Conservation (phyloP, 306 rosid genomes). For the Inga oerstediana region DNA sequence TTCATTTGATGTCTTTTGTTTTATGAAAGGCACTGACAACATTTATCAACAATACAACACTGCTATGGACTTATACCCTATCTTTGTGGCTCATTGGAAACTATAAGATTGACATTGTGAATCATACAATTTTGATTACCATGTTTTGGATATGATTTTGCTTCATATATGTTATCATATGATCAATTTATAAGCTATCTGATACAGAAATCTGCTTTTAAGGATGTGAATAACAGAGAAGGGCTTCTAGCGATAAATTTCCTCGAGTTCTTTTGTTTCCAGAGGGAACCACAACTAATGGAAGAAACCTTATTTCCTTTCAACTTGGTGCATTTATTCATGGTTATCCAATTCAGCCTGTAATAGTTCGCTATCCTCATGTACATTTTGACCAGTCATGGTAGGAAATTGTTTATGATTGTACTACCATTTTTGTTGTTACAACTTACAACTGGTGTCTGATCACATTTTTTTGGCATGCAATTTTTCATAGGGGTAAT, state of each 20-base stretch:
- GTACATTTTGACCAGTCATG: conserved; percentile 98
- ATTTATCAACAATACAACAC: neutral
- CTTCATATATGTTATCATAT: conserved; percentile 32
- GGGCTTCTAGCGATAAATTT: conserved; percentile 83
- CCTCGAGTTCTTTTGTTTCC: conserved; percentile 95
- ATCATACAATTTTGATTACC: neutral
- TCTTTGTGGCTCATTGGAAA: neutral
- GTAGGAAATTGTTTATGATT: conserved; percentile 48
- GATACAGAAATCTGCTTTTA: conserved; percentile 93
- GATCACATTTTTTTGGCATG: conserved; percentile 27
- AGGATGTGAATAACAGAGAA: conserved; percentile 98
- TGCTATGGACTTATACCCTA: neutral
- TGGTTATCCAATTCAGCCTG: conserved; percentile 85
- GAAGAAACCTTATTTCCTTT: conserved; percentile 83
- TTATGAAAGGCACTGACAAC: neutral
- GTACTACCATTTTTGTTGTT: conserved; percentile 31
- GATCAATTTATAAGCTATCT: conserved; percentile 82
- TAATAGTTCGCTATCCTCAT: conserved; percentile 90
- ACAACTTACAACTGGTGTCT: conserved; percentile 25
- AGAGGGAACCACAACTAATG: conserved; percentile 97
- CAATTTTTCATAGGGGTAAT: conserved; percentile 66
- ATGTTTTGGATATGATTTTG: conserved; percentile 14
- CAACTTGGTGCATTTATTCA: conserved; percentile 97
- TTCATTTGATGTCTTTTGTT: neutral
- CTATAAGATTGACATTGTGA: neutral